Base-by-base conservation (phyloP, 768 basidiomycete species). In the Chalciporus pseudorubinellus region DNA sequence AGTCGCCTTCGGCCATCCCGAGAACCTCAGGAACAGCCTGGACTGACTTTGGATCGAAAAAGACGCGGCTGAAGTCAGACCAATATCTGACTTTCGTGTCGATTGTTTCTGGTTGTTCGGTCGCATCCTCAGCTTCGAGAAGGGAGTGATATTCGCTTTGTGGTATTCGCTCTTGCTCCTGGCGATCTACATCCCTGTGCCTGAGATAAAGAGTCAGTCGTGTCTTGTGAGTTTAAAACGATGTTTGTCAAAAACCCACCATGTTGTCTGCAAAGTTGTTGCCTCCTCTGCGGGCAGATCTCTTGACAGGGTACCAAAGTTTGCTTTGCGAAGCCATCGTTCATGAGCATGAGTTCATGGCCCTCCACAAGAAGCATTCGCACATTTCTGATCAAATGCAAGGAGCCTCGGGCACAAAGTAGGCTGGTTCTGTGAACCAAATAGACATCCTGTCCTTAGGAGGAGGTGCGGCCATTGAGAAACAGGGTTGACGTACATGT, bases 351-450 rank as follows among this genome's bases (percentile, higher is more conserved):
- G 50, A 22, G 34, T 21, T 10, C 18, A 19, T 38, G 39, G 50
- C 31, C 31, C 53, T 47, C 40, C 38, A 28, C 21, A 47, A 44
- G 34, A 41, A 44, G 12, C 31, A 39, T 42, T 28, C 53, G 51
- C 52, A 85, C 87, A 75, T 74, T 85, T 88, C 39, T 75, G 70
- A 67, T 90, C 89, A 60, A 91, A 82, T 18, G 80, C 65, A 24
- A 91, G 73, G 13, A 85, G 67, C 44, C 89, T 75, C 26, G 89
- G 89, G 59, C 76, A 84, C 75, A 45, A 73, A 68, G 66, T 76
- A 31, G 63, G 72, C 60, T 65, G 77, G 64, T 60, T 62, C 57
- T 59, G 38, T 43, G 20, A 46, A 59, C 42, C 10, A 21, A 38
- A 18, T 22, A 39, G 21, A 38, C 41, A 43, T 48, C 34, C 44